A percentile compares a stretch with the other conserved stretches of the same genome.
phyloP scores from a whole-genome alignment of 2,329 filamentous ascomycete species.

The Gnomoniopsis sp. region DNA sequence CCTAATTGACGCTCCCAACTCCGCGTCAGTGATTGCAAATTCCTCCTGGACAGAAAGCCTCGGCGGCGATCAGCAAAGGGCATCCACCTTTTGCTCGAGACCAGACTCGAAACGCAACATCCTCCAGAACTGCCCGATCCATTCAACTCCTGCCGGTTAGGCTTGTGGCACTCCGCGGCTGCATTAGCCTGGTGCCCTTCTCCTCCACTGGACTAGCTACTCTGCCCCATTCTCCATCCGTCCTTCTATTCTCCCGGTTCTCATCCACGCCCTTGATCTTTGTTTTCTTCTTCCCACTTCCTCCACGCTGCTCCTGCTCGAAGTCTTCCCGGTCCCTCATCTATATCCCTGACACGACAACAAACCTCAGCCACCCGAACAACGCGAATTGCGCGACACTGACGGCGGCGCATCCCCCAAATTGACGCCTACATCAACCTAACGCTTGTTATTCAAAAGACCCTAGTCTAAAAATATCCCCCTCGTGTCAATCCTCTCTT shows the following conservation, averaged over 20 bases:
- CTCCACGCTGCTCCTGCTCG: background rate
- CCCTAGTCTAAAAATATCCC: background rate
- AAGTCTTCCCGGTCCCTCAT: background rate
- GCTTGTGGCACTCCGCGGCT: constrained; percentile 4
- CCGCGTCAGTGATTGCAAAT: too few relatives aligned
- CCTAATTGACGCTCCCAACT: too few relatives aligned
- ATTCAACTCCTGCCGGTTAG: constrained; percentile 5
- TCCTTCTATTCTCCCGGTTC: background rate
- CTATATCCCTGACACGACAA: background rate
- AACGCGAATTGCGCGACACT: background rate
- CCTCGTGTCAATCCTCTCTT: background rate
- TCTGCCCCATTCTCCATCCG: background rate
- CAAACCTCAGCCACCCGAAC: background rate
- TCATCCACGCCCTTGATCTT: background rate
- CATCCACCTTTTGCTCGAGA: constrained; percentile 9
- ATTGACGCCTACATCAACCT: background rate
- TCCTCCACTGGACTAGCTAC: constrained; percentile 3
- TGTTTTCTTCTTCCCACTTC: background rate
- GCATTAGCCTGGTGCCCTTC: constrained; percentile 8
- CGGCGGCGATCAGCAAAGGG: background rate
- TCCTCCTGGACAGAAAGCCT: too few relatives aligned
- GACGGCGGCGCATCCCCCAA: background rate
- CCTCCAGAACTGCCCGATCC: constrained; percentile 3
- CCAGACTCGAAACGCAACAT: constrained; percentile 12
- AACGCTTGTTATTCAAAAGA: background rate